These are phyloP conservation scores for Solanum pimpinellifolium DNA, from an alignment of 257 asterid species.

Conservation along the genomic window DNA sequence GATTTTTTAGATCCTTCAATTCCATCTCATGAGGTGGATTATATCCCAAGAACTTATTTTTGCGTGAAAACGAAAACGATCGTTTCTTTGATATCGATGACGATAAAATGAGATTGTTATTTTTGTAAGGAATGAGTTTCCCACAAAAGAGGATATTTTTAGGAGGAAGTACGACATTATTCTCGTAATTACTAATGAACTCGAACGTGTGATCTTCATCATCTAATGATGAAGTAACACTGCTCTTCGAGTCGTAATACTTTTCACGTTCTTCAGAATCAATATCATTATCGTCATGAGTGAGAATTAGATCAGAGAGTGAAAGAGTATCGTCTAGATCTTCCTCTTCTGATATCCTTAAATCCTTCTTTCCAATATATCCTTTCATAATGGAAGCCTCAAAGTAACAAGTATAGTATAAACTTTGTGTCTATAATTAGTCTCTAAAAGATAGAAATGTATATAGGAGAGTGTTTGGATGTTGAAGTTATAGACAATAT, in stretches of 20 bases:
- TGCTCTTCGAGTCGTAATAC: background rate
- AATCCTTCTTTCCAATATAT: background rate
- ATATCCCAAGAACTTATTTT: constrained; percentile 22
- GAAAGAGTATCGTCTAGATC: background rate
- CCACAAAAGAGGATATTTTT: constrained; percentile 59
- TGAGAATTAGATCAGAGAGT: background rate
- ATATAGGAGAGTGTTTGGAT: background rate
- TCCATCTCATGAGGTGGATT: constrained; percentile 25
- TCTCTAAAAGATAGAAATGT: background rate
- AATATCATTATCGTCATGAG: background rate
- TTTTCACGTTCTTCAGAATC: background rate
- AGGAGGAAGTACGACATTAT: background rate
- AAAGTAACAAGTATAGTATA: background rate
- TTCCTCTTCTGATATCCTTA: background rate
- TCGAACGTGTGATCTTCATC: background rate
- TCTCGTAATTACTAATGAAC: constrained; percentile 11
- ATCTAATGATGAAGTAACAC: background rate
- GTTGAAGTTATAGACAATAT: background rate
- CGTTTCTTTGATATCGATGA: background rate
- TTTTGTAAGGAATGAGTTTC: constrained; percentile 30
- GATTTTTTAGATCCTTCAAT: constrained; percentile 40
- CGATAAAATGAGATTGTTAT: background rate
- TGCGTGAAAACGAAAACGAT: background rate
- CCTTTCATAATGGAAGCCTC: background rate
- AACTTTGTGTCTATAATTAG: background rate